Base-by-base conservation (phyloP, 2,329 filamentous ascomycete genomes). In the Ceratocystis ficicola region DNA sequence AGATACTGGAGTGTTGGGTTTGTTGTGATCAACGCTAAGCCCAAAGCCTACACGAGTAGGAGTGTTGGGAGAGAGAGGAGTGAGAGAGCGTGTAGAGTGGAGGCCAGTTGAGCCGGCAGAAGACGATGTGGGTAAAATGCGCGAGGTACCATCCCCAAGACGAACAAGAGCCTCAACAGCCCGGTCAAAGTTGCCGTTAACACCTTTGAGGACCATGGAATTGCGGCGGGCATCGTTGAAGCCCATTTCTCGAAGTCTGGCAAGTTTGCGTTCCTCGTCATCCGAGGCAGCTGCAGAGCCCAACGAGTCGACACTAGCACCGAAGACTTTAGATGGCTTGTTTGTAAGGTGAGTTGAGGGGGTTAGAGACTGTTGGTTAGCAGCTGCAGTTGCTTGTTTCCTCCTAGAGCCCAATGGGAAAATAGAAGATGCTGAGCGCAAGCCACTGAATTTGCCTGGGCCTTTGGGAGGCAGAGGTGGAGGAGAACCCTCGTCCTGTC, bases 151-250 rank as follows among this genome's bases (percentile, higher is more conserved):
- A 72, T 95, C 91, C 30, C 92, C 93, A 48, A 96, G 76, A 70
- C 90, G 83, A 66, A 94, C 84, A 71, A 99, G 76, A 20, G 90
- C 84, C 74, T 97, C 93, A 57, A 97, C 85, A 0, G 93, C 86
- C 74, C 85, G 87, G 70, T 96, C 90, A 67, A 99, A 73, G 72
- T 94, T 92, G 3, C 93, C 92, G 72, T 88, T 86, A 36, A 95
- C 81, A 2, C 88, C 88, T 73, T 91, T 92, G 20, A 99, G 77
- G 30, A 96, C 85, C 64, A 87, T 85, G 3, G 84, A 80, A 72
- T 96, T 97, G 67, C 88, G 84, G 70, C 87, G 89, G 52, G 87
- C 85, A 73, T 99, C 91, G 3, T 78, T 79, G 71, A 99, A 99
- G 0, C 94, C 94, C 91, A 97, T 95, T 66, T 96, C 91, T 65